Base-by-base conservation (phyloP, 2,329 filamentous ascomycete genomes). In the Exophiala phaeomuriformis region DNA sequence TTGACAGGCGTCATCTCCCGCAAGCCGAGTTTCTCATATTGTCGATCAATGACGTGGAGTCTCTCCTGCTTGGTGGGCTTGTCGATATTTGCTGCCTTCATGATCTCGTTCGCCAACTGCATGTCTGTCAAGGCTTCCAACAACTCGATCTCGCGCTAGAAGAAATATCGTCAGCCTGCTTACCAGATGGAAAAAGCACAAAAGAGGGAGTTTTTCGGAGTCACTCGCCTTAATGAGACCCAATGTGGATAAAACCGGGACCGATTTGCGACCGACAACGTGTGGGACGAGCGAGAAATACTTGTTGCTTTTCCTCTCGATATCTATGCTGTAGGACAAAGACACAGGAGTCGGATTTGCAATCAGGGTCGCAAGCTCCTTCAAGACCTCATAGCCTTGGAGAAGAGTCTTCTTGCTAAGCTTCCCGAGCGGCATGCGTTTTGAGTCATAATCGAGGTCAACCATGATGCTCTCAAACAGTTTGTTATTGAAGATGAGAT, bases 201-300 rank as follows among this genome's bases (percentile, higher is more conserved):
- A 4, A n/a, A 45, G 33, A 36, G 7, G n/a, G 33, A 7, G 7
- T n/a, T n/a, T 7, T 27, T 33, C 12, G 36, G 2, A 5, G 12
- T 9, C 9, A 31, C 29, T 10, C 46, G 55, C 56, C 58, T 56
- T 61, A 53, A 61, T 58, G 49, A 43, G 47, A 48, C 51, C 44
- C 57, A 60, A 56, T 41, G 58, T 36, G 10, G 39, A 40, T 31
- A 62, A 51, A 8, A 56, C 40, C 7, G 61, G 61, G n/a, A 56
- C 31, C 19, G 40, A 9, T 42, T 80, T 79, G 32, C 88, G 83
- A 5, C 88, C 87, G 67, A 93, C 91, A 32, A 74, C 79, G 64
- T 95, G 89, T 0, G 90, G 90, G 57, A 95, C 94, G 39, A 86
- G 72, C 0, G 85, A 86, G 68, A 90, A 93, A 69, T 88, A 95